Evolutionary conservation across 2,329 filamentous ascomycete species (phyloP).

Genomic region (Neopestalotiopsis sp.): DNA sequence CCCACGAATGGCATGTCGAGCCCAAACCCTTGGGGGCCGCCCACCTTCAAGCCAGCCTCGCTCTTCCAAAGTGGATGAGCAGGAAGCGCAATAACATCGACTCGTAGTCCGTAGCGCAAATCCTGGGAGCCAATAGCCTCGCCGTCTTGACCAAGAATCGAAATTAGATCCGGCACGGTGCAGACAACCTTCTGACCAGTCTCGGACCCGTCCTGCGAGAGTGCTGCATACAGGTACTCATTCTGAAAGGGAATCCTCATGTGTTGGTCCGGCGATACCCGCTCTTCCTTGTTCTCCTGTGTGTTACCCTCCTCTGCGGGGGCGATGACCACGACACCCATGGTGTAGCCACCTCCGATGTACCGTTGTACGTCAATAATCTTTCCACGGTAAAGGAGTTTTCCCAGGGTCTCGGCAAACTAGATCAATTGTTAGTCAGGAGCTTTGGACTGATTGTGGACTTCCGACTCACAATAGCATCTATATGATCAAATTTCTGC

Average conservation of each 20-base stretch:
- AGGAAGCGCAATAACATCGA: conserved; percentile 3
- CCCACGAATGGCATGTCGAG: conserved; percentile 4
- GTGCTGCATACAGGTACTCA: conserved; percentile 13
- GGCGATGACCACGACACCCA: conserved; percentile 6
- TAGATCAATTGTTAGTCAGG: neutral
- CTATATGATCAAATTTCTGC: neutral
- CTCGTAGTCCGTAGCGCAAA: conserved; percentile 9
- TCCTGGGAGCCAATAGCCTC: conserved; percentile 15
- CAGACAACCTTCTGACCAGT: neutral
- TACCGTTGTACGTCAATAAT: conserved; percentile 5
- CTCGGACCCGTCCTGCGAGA: neutral
- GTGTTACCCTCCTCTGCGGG: neutral
- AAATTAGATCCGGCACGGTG: conserved; percentile 14
- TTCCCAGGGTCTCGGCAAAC: neutral
- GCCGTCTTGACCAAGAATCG: conserved; percentile 12
- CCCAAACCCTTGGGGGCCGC: conserved; percentile 3
- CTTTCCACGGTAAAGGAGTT: conserved; percentile 8
- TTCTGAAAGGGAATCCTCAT: conserved; percentile 13
- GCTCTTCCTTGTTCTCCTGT: too few relatives aligned
- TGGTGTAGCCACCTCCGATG: conserved; percentile 8
- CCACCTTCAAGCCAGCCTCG: conserved; percentile 2
- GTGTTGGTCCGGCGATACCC: neutral
- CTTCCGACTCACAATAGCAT: conserved; percentile 7
- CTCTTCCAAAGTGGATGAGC: conserved; percentile 15
- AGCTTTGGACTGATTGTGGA: neutral